Evolutionary conservation across 2,329 filamentous ascomycete species (phyloP).

Genomic region (Fusarium praegraminearum): DNA sequence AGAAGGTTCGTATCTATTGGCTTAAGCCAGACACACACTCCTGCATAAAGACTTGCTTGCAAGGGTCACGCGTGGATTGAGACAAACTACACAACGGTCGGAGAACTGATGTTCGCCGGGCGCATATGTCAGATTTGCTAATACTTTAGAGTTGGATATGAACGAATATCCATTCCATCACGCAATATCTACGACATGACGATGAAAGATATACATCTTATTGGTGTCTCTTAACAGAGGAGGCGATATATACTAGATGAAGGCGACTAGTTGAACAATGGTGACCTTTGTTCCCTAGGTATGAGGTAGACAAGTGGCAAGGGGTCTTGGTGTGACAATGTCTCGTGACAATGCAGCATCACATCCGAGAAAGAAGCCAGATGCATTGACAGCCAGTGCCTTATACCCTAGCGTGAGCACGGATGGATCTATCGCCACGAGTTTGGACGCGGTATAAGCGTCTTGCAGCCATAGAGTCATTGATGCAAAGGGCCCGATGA

Average conservation of each 20-base stretch:
- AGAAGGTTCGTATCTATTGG: background rate
- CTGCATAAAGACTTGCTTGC: background rate
- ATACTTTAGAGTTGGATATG: background rate
- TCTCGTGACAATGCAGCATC: constrained; percentile 30
- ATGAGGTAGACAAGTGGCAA: constrained; percentile 3
- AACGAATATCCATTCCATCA: background rate
- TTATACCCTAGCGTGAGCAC: background rate
- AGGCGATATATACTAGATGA: constrained; percentile 12
- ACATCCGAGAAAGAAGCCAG: constrained; percentile 3
- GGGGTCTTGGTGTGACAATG: constrained; percentile 30
- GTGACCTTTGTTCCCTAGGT: background rate
- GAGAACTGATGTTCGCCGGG: background rate
- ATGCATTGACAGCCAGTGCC: constrained; percentile 9
- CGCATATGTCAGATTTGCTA: background rate
- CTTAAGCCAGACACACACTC: background rate
- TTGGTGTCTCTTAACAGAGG: constrained; percentile 9
- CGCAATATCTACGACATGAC: background rate
- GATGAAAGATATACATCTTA: background rate
- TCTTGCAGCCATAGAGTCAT: constrained; percentile 24
- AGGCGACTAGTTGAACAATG: constrained; percentile 3
- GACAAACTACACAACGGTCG: constrained; percentile 6
- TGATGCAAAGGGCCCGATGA: constrained; percentile 12
- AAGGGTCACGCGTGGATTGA: constrained; percentile 15
- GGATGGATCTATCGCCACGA: constrained; percentile 24
- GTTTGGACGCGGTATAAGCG: constrained; percentile 40